Base-by-base conservation (phyloP, 2,329 filamentous ascomycete genomes). In the Talaromyces sp. region DNA sequence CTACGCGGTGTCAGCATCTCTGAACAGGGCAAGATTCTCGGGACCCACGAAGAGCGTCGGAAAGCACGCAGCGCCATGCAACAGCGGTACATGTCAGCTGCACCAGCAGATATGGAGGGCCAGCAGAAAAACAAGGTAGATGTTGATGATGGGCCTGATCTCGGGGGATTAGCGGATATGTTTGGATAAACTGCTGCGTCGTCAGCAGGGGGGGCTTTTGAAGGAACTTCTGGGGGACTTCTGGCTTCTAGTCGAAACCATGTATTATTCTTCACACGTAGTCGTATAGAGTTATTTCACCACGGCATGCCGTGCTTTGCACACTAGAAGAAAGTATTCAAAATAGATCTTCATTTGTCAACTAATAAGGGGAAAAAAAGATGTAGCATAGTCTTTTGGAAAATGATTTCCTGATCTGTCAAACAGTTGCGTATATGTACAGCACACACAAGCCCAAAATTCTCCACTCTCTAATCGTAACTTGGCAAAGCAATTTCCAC, bases 1-100 rank as follows among this genome's bases (percentile, higher is more conserved):
- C 82, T 99, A 7, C 88, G 96, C 67, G 95, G 95, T 0, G 88
- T 98, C 6, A 93, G 92, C 68, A 91, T 99, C 60, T 91, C 93
- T 8, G 95, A 99, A 76, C 90, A 95, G 80, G 95, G 95, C 28
- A 95, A 91, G 75, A 86, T 99, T 27, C 75, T 82, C 52, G 74
- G 76, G 52, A 72, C 73, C 7, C 68, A 70, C 22, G 72, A 75
- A 65, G 76, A 77, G 59, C 71, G 74, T 55, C 75, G 75, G 28
- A 80, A 81, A 67, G 70, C 73, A 19, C 73, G 73, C 51, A 76
- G 72, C 60, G 74, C 71, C 15, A 71, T 79, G 62, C 77, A 76
- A 67, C 73, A 75, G 66, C 70, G 72, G 60, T 79, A 77, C 63
- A 76, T 78, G 77, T 78, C 71, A 62, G 76, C 68, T 42, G 57